Conservation (phyloP, 495 filamentous ascomycete species). For the Penicillium parvum region DNA sequence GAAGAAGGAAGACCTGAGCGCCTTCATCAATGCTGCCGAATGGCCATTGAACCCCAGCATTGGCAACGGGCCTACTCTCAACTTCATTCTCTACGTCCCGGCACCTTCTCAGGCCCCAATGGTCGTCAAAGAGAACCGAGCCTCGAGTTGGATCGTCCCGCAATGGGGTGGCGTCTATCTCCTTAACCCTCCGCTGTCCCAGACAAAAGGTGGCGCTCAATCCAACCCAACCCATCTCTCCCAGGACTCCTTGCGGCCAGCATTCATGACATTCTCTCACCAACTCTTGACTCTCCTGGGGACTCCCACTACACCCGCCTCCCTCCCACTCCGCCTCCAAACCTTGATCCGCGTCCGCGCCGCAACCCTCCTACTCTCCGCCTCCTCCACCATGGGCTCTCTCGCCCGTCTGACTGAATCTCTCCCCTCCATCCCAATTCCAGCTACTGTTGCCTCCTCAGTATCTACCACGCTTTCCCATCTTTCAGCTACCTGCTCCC, state of each 20-base stretch:
- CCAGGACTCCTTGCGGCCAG: conserved; percentile 63
- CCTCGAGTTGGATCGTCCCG: conserved; percentile 87
- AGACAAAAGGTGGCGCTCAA: conserved; percentile 19
- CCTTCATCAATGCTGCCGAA: conserved; percentile 95
- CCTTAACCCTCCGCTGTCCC: conserved; percentile 54
- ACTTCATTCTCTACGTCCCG: conserved; percentile 88
- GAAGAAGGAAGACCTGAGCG: conserved; percentile 81
- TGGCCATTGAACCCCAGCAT: conserved; percentile 96
- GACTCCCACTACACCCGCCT: conserved; percentile 71
- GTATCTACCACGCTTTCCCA: conserved; percentile 76
- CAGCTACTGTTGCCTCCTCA: conserved; percentile 75
- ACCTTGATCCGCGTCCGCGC: conserved; percentile 79
- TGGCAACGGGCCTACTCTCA: conserved; percentile 85
- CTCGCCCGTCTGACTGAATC: conserved; percentile 81
- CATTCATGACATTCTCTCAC: conserved; percentile 83
- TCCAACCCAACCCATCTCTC: conserved; percentile 42
- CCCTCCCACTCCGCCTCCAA: conserved; percentile 77
- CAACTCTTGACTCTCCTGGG: conserved; percentile 89
- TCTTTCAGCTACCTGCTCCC: conserved; percentile 69
- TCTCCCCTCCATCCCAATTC: conserved; percentile 86
- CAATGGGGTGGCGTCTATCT: conserved; percentile 95
- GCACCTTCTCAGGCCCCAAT: conserved; percentile 55
- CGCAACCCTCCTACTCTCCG: conserved; percentile 80
- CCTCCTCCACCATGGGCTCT: conserved; percentile 90
- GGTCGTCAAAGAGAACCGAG: conserved; percentile 63